These are phyloP conservation scores for Hypoxylon lenormandii DNA, from an alignment of 495 filamentous ascomycete genomes.

Conservation along the genomic window DNA sequence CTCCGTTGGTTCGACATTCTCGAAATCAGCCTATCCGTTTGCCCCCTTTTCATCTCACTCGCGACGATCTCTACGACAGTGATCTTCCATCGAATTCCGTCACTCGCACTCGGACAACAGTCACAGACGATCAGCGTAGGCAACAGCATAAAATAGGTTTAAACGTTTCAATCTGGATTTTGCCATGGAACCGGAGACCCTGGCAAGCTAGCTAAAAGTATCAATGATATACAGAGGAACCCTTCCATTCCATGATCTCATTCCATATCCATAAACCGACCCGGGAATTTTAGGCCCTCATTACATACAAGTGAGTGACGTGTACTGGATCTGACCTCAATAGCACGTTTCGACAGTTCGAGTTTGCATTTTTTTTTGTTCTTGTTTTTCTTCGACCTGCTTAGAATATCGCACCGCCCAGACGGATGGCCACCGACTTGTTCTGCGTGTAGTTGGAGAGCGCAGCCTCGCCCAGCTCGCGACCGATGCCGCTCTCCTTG, in stretches of 20 bases:
- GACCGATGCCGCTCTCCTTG: conserved; percentile 93
- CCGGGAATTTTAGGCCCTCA: conserved; percentile 1
- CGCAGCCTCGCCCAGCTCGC: conserved; percentile 93
- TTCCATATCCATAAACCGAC: conserved; percentile 16
- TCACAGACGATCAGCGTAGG: not conserved
- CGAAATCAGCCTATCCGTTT: conserved; percentile 1
- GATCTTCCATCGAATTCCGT: not conserved
- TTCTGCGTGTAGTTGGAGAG: conserved; percentile 90
- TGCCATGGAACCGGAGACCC: conserved; percentile 12
- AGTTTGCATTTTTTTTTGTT: conserved; percentile 11
- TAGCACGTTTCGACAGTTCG: conserved; percentile 6
- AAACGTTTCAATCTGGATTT: conserved; percentile 4
- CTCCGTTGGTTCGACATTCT: not conserved
- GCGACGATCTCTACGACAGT: not conserved
- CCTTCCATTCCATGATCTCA: conserved; percentile 13
- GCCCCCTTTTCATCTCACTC: not conserved
- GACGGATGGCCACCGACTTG: conserved; percentile 69
- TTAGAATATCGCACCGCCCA: conserved; percentile 60
- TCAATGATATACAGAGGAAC: conserved; percentile 29
- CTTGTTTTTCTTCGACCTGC: conserved; percentile 3
- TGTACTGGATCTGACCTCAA: conserved; percentile 13
- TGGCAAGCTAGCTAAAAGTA: conserved; percentile 22
- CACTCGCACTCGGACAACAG: not conserved
- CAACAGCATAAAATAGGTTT: not conserved
- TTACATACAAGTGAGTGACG: conserved; percentile 14